Evolutionary conservation across 345 rosid species (phyloP).

Genomic region (Gossypium rotundifolium): DNA sequence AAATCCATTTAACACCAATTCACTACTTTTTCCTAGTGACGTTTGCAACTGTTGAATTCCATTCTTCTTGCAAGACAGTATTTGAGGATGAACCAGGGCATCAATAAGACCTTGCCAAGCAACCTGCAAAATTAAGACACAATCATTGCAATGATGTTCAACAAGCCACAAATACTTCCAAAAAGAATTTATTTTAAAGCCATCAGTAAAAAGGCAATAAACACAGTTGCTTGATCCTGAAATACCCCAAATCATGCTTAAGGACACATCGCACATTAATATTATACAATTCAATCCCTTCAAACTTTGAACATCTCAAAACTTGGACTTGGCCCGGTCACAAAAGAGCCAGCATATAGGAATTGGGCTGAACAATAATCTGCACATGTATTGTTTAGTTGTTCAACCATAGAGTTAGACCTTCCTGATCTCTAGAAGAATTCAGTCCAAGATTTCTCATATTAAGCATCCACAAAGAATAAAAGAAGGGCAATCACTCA

Average conservation of each 20-base stretch:
- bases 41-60: slow-evolving; percentile 8
- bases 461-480: background rate
- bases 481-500: too few relatives aligned
- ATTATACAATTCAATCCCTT: background rate
- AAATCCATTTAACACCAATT: slow-evolving; percentile 22
- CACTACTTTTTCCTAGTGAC: slow-evolving; percentile 15
- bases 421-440: background rate
- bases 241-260: background rate
- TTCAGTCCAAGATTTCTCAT: background rate
- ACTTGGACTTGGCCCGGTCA: background rate
- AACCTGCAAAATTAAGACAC: slow-evolving; percentile 31
- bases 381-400: background rate
- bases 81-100: slow-evolving; percentile 31
- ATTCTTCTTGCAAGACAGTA: slow-evolving; percentile 17
- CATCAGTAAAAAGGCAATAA: background rate
- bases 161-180: slow-evolving; percentile 2
- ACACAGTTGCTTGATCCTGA: background rate
- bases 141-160: background rate
- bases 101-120: slow-evolving; percentile 61
- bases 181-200: background rate
- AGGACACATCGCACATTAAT: background rate
- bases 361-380: background rate
- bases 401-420: background rate
- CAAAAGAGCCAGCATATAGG: background rate
- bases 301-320: background rate